Evolutionary conservation across 257 asterid species (phyloP), one percentile per base, ranked within the genome.

Genomic region (Verbascum thapsus): DNA sequence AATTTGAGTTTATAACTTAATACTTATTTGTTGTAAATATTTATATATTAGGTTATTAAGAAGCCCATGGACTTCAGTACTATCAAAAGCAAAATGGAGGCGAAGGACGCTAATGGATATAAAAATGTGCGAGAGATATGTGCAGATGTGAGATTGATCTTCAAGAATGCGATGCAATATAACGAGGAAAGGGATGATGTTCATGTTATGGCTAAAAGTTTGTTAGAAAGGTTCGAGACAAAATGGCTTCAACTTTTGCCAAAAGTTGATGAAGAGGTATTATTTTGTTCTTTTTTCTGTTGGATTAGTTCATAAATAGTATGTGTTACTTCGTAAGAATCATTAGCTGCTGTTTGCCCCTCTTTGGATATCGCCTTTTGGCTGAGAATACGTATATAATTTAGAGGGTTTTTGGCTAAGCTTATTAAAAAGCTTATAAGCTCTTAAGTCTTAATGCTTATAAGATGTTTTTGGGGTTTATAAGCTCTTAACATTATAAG

Each of bases 11-110:
- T 68, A 41, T 64, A 11, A 26, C 69, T 58, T 35, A n/a, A 59
- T 67, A 40, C 37, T 30, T 44, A 34, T 35, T 23, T 68, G 12
- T 49, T 51, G 30, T 39, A 5, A 22, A 2, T 26, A 10, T 53
- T n/a, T 55, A 50, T 26, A 50, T 56, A 30, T 59, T 70, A 91
- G 98, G 90, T 91, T 64, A 91, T 91, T 73, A 90, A 88, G 81
- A 91, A 88, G 82, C 98, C 98, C 38, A 88, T 91, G 96, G 98
- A 91, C 74, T 91, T 91, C 69, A 86, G 95, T 75, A 88, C 98
- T 35, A 73, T 91, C 66, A 79, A 75, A 74, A 76, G 73, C 75
- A 88, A 86, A 79, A 91, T 91, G 95, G 96, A 91, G 82, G 90
- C 85, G 59, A 82, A 81, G 73, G 96, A 84, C 77, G 92, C 83